phyloP scores from a whole-genome alignment of 148 eudicot species.

The Dysphania ambrosioides region DNA sequence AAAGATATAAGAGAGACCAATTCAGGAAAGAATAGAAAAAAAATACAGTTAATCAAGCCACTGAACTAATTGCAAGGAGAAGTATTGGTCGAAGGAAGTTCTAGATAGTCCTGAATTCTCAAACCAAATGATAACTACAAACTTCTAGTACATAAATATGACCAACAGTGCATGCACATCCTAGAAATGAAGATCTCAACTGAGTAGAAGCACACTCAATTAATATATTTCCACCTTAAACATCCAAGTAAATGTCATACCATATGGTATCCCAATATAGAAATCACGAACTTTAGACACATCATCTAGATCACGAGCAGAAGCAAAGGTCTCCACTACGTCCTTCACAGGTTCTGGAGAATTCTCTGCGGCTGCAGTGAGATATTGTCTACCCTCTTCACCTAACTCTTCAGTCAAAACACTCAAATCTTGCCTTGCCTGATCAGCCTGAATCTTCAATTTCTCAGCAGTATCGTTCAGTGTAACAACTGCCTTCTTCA shows the following conservation, averaged over 20 bases:
- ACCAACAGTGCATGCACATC: background rate
- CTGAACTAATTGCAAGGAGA: background rate
- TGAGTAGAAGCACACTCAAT: background rate
- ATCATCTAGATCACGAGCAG: constrained; percentile 56
- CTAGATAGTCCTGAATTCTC: background rate
- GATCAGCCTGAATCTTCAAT: constrained; percentile 79
- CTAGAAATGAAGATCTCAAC: background rate
- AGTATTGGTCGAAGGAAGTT: background rate
- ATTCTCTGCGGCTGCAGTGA: constrained; percentile 61
- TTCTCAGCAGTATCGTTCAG: constrained; percentile 68
- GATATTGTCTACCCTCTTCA: constrained; percentile 65
- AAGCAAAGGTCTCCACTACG: constrained; percentile 77
- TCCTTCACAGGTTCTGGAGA: constrained; percentile 92
- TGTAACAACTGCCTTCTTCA: constrained; percentile 58
- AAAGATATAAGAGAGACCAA: constrained; percentile 1
- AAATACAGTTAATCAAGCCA: background rate
- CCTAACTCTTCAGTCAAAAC: constrained; percentile 57
- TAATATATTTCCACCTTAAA: background rate
- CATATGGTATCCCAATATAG: constrained; percentile 88
- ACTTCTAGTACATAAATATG: too few relatives aligned
- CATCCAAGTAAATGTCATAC: constrained; percentile 32
- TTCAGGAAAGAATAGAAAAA: background rate
- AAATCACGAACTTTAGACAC: constrained; percentile 74
- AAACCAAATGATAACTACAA: background rate
- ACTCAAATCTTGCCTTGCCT: constrained; percentile 63